These are phyloP conservation scores for Penicillium egyptiacum DNA, from an alignment of 495 filamentous ascomycete genomes.

Conservation along the genomic window DNA sequence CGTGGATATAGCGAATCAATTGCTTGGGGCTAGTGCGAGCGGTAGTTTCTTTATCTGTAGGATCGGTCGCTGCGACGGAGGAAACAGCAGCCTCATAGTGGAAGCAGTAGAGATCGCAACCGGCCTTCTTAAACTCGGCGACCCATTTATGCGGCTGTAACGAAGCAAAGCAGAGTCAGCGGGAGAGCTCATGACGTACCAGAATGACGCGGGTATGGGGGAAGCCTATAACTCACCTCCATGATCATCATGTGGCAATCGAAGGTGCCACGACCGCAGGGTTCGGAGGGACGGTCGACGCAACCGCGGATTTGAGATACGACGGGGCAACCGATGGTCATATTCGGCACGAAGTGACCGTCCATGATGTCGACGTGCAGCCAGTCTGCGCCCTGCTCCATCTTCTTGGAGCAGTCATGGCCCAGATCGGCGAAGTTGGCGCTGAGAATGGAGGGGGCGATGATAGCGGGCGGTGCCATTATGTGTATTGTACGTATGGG, in stretches of 20 bases:
- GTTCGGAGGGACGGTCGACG: slow-evolving; percentile 61
- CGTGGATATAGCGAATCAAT: slow-evolving; percentile 87
- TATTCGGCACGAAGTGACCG: slow-evolving; percentile 95
- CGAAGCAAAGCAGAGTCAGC: slow-evolving; percentile 1
- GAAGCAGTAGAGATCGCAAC: slow-evolving; percentile 98
- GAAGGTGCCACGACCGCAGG: slow-evolving; percentile 80
- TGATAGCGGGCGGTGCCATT: slow-evolving; percentile 85
- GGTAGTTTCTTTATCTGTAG: slow-evolving; percentile 62
- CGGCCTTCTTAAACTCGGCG: slow-evolving; percentile 85
- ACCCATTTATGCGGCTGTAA: slow-evolving; percentile 95
- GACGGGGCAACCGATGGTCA: slow-evolving; percentile 93
- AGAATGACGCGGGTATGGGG: not conserved
- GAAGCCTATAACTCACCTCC: slow-evolving; percentile 59
- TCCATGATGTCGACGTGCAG: slow-evolving; percentile 85
- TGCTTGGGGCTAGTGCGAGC: slow-evolving; percentile 74
- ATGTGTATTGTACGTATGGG: not conserved
- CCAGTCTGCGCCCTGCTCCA: slow-evolving; percentile 82
- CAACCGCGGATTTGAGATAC: slow-evolving; percentile 88
- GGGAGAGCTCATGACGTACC: not conserved
- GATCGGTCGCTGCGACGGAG: slow-evolving; percentile 78
- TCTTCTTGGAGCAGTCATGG: slow-evolving; percentile 77
- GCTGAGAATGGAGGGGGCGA: slow-evolving; percentile 94
- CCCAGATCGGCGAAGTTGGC: slow-evolving; percentile 91
- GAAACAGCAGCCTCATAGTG: slow-evolving; percentile 95
- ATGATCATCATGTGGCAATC: slow-evolving; percentile 99